Conservation (phyloP, 257 asterid species). For the Ophiorrhiza pumila region DNA sequence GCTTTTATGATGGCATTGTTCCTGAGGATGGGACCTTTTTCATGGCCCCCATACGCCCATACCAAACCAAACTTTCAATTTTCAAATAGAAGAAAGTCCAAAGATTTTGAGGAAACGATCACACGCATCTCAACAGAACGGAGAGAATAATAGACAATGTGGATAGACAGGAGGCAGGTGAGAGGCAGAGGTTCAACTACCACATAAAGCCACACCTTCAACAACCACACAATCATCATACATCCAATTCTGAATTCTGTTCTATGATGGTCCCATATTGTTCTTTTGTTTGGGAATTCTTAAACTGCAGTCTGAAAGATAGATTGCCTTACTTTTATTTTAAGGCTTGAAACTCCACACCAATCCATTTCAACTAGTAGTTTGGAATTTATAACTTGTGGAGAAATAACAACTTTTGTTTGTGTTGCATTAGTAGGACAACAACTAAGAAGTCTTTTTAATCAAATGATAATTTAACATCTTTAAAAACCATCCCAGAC, state of each 20-base stretch:
- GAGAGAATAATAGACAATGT: not conserved
- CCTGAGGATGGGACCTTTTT: constrained; percentile 6
- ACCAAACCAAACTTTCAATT: not conserved
- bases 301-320: constrained; percentile 5
- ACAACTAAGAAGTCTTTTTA: too few species aligned
- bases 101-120: not conserved
- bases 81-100: not conserved
- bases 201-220: constrained; percentile 18
- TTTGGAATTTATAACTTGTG: not conserved
- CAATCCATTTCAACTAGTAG: not conserved
- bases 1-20: constrained; percentile 6
- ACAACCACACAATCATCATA: constrained; percentile 16
- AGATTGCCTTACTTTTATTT: not conserved
- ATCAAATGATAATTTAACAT: too few species aligned
- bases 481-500: too few species aligned
- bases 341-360: constrained; percentile 13
- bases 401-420: not conserved
- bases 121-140: too few species aligned
- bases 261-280: not conserved
- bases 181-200: constrained; percentile 20
- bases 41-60: constrained; percentile 1
- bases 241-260: not conserved
- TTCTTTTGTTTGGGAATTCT: not conserved
- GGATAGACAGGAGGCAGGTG: constrained; percentile 6
- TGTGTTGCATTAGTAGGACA: too few species aligned